These are phyloP conservation scores for Ceratonia siliqua DNA, from an alignment of 306 rosid species.

Conservation along the genomic window DNA sequence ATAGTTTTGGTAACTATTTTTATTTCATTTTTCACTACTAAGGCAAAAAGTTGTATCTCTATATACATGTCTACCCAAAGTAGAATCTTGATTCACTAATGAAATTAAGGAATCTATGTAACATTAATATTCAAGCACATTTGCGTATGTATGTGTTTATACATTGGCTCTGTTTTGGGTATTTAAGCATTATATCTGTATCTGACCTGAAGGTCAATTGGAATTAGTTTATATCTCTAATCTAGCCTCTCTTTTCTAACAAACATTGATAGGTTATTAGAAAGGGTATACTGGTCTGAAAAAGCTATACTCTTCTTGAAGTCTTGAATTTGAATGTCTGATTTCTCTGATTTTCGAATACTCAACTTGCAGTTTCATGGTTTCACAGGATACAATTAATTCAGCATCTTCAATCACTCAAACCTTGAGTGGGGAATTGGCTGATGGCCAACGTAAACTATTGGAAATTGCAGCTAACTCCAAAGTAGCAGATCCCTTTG, in stretches of 20 bases:
- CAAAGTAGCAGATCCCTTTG: conserved; percentile 49
- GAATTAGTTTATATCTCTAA: not conserved
- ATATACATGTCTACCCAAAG: not conserved
- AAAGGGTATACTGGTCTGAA: not conserved
- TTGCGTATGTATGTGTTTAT: not conserved
- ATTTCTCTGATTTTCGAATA: conserved; percentile 11
- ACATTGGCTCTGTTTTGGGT: not conserved
- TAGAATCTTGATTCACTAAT: not conserved
- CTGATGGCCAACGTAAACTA: conserved; percentile 64
- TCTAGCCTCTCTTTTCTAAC: not conserved
- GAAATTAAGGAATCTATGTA: not conserved
- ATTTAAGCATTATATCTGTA: not conserved
- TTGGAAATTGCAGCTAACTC: conserved; percentile 58
- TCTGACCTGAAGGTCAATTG: not conserved
- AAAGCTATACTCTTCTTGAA: not conserved
- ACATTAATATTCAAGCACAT: not conserved
- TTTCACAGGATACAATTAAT: conserved; percentile 64
- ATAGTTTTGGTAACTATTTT: not conserved
- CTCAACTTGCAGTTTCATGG: conserved; percentile 30
- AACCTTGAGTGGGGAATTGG: conserved; percentile 65
- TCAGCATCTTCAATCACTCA: conserved; percentile 68
- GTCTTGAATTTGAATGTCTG: conserved; percentile 8
- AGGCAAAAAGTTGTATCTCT: not conserved
- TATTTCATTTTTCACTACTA: conserved; percentile 16
- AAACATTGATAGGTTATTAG: not conserved